Evolutionary conservation across 805 yeast species (phyloP), one percentile per base, ranked within the genome.

Genomic region (Zygotorulaspora danielsina): DNA sequence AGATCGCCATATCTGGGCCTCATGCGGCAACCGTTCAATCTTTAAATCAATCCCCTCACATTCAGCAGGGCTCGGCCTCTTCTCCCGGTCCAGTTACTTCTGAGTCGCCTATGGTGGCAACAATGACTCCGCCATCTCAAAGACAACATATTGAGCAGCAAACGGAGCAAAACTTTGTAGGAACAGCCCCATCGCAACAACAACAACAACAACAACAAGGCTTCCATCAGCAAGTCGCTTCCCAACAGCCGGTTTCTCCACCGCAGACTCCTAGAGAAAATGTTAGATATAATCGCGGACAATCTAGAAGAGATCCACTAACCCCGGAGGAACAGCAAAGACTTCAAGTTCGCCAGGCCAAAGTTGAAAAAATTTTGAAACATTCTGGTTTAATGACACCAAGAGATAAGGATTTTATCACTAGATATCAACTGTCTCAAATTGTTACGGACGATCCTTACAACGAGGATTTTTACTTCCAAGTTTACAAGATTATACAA

Each of bases 401-500:
- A 42, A 84, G 90, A 67, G 98, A 93, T 63, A 89, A 89, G 67
- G 96, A 90, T 65, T 88, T 85, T 58, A 90, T 93, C 35, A 87
- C 96, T 31, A 76, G 97, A 60, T 81, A 89, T 58, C 98, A 93
- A 65, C 73, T 93, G 48, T 87, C 96, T 35, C 96, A 89, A 62
- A 84, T 93, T 64, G 96, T 93, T 35, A 84, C 96, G 8, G 97
- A 89, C 41, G 97, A 93, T 64, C 98, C 98, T 10, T 86, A 84
- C 64, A 87, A 85, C 57, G 98, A 93, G 64, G 98, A 93, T 68
- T 93, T 90, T 58, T 93, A 93, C 60, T 86, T 82, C 57, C 97
- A 93, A 64, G 96, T 93, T 29, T 85, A 78, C 66, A 84, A 89
- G 54, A 78, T 83, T 48, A 70, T 84, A 48, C 81, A 81, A 55